Evolutionary conservation across 2,329 filamentous ascomycete genomes (phyloP), one percentile per base, ranked within the genome.

Genomic region (Aspergillaceae sp.): DNA sequence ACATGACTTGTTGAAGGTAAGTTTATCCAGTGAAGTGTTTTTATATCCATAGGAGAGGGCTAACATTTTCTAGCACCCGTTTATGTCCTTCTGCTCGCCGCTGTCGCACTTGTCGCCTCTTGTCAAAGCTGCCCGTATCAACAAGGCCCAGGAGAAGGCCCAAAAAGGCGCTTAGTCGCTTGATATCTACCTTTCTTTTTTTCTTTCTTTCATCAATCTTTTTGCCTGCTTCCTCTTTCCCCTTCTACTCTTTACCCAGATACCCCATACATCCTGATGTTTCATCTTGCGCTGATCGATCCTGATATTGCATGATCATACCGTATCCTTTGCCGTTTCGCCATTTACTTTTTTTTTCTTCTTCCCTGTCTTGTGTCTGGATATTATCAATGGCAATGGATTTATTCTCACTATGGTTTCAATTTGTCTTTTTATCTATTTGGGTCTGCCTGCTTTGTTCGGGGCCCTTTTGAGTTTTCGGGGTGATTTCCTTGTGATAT

Each of bases 1-100:
- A 33, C 87, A 95, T 69, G 91, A 97, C 73, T 72, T 98, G 50
- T 75, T 98, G 57, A 83, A 87, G 73, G 92, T 97, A 78, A 72
- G 86, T 74, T 51, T 40, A 4, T 9, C 32, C n/a, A 5, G 9
- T 1, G 11, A 46, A 30, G 55, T 29, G 27, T 28, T 50, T 4
- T 32, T 1, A 9, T 7, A 29, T 32, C 9, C 1, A 3, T 27
- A 2, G 34, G 28, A 27, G 30, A 32, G 32, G 33, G 45, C 58
- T 61, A 46, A 63, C 49, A 32, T 9, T 41, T 6, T 57, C 7
- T 42, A 90, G 86, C 86, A 90, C 60, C 82, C 86, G 9, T 90
- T 90, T 64, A 88, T 90, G 83, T 82, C 82, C 60, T 67, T 76
- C 52, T 89, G 86, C 57, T 81, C 86, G 46, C 84, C 87, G 48